phyloP scores from a whole-genome alignment of 352 stramenopile genomes.

The Globisporangium canariense region DNA sequence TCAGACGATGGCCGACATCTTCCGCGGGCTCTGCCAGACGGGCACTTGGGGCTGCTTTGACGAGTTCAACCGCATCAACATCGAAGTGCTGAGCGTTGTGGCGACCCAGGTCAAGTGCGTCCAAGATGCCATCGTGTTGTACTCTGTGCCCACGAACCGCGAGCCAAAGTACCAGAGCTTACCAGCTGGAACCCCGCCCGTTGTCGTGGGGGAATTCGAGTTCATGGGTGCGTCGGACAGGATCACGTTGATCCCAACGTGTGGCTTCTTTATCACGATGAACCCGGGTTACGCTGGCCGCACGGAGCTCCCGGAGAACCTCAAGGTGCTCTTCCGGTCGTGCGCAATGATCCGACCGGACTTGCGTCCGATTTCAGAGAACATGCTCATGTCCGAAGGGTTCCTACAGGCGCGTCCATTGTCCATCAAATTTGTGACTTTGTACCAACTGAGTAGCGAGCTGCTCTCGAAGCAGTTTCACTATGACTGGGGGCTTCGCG shows the following conservation, averaged over 20 bases:
- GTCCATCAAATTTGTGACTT: constrained; percentile 91
- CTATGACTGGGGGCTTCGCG: constrained; percentile 88
- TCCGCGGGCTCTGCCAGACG: constrained; percentile 79
- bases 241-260: constrained; percentile 85
- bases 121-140: constrained; percentile 80
- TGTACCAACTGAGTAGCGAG: constrained; percentile 85
- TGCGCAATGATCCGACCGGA: constrained; percentile 95
- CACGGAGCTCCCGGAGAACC: constrained; percentile 85
- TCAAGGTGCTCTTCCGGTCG: constrained; percentile 91
- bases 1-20: constrained; percentile 88
- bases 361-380: constrained; percentile 88
- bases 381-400: constrained; percentile 89
- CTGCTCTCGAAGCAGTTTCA: constrained; percentile 90
- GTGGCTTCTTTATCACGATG: constrained; percentile 95
- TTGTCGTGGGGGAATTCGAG: constrained; percentile 84
- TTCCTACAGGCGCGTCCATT: constrained; percentile 86
- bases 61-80: constrained; percentile 89
- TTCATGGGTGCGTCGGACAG: constrained; percentile 86
- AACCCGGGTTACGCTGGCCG: constrained; percentile 92
- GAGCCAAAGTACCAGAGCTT: constrained; percentile 93
- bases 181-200: constrained; percentile 91
- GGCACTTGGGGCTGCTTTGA: constrained; percentile 88
- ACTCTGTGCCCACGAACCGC: constrained; percentile 92
- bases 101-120: constrained; percentile 86
- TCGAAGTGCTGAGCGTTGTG: constrained; percentile 85